Conservation (phyloP, 2,329 filamentous ascomycete genomes). For the Cercospora zeina region DNA sequence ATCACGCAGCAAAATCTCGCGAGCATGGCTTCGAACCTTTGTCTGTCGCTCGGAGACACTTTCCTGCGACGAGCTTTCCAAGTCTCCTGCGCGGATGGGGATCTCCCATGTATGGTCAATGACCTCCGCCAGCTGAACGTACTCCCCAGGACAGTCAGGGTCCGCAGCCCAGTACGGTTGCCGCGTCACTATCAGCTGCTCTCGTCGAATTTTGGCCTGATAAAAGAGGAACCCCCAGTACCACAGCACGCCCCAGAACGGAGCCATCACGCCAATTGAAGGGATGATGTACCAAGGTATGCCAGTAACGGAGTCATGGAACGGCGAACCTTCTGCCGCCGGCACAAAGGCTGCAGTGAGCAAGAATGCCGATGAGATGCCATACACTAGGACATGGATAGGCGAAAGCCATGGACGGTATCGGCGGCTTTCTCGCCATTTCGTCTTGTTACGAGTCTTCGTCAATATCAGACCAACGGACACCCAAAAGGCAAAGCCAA, state of each 20-base stretch:
- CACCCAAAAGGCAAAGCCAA: slow-evolving; percentile 33
- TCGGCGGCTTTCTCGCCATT: slow-evolving; percentile 29
- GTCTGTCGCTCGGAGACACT: not conserved
- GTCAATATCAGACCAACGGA: slow-evolving; percentile 41
- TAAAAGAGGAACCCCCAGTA: slow-evolving; percentile 28
- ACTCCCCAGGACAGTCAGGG: slow-evolving; percentile 26
- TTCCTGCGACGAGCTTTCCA: slow-evolving; percentile 8
- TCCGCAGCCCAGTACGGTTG: slow-evolving; percentile 28
- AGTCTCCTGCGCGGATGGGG: slow-evolving; percentile 12
- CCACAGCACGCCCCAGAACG: slow-evolving; percentile 30
- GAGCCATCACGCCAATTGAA: slow-evolving; percentile 28
- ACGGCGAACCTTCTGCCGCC: slow-evolving; percentile 27
- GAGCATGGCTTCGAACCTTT: slow-evolving; percentile 3
- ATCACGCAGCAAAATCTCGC: slow-evolving; percentile 2
- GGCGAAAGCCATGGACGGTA: slow-evolving; percentile 34
- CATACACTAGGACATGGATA: slow-evolving; percentile 31
- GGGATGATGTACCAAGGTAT: slow-evolving; percentile 33
- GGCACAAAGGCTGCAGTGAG: slow-evolving; percentile 31
- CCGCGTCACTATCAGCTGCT: slow-evolving; percentile 27
- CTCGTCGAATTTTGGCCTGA: slow-evolving; percentile 23
- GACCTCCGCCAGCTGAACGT: slow-evolving; percentile 29
- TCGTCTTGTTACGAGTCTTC: slow-evolving; percentile 24
- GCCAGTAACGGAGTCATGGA: slow-evolving; percentile 23
- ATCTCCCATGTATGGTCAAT: slow-evolving; percentile 31
- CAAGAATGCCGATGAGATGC: slow-evolving; percentile 27